Percentiles rank a stretch among this genome's conserved stretches.
These are phyloP conservation scores for Eremochloa ophiuroides DNA, from an alignment of 176 grass and related monocot species.

Conservation along the genomic window DNA sequence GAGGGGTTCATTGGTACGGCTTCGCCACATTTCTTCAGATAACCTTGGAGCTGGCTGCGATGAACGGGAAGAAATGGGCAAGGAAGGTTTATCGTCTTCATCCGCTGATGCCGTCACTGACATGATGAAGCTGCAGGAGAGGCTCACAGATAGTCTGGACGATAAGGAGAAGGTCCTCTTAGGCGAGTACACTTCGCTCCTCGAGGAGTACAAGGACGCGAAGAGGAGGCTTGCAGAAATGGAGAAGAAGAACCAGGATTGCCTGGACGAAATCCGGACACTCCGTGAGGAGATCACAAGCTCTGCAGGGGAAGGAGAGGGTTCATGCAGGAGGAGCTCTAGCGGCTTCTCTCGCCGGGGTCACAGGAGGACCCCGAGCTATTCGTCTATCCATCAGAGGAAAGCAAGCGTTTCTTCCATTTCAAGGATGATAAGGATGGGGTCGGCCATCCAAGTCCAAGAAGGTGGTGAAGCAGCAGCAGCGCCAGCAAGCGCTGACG, in stretches of 20 bases:
- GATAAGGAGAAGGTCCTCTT: slow-evolving; percentile 63
- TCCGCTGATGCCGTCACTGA: neutral
- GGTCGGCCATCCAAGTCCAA: slow-evolving; percentile 18
- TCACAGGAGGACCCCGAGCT: slow-evolving; percentile 47
- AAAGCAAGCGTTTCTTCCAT: slow-evolving; percentile 36
- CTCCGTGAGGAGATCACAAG: slow-evolving; percentile 46
- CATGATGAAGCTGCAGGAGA: slow-evolving; percentile 37
- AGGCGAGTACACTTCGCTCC: slow-evolving; percentile 50
- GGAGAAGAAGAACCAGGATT: slow-evolving; percentile 65
- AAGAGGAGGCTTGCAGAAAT: slow-evolving; percentile 55
- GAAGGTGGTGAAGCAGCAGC: neutral
- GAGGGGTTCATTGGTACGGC: slow-evolving; percentile 26
- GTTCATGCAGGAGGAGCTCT: neutral
- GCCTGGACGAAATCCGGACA: slow-evolving; percentile 51
- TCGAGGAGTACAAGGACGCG: slow-evolving; percentile 59
- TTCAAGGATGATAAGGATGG: slow-evolving; percentile 36
- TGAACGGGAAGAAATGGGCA: neutral
- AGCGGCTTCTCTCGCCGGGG: neutral
- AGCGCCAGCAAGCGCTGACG: too few species aligned
- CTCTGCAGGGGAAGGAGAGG: slow-evolving; percentile 14
- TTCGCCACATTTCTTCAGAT: slow-evolving; percentile 29
- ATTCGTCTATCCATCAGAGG: slow-evolving; percentile 20
- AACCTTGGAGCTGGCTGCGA: neutral
- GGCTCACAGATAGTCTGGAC: slow-evolving; percentile 42
- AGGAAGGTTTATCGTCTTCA: neutral